Conservation (phyloP, 2,329 filamentous ascomycete species). For the Leptographium galeiforme region DNA sequence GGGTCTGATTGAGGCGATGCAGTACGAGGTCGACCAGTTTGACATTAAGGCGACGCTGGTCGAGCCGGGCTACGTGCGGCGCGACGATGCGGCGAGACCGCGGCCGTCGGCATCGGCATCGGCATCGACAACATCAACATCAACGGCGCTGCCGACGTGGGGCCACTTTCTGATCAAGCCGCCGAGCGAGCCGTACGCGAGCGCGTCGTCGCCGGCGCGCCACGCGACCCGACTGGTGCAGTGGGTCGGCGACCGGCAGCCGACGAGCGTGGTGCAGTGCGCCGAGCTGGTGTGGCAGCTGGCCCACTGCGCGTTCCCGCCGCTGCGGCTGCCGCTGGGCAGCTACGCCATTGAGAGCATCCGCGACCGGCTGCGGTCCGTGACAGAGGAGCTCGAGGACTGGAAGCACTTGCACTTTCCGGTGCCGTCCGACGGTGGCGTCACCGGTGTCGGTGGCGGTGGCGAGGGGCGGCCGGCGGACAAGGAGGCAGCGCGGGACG, state of each 20-base stretch:
- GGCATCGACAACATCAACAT: slow-evolving; percentile 10
- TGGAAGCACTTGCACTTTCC: slow-evolving; percentile 78
- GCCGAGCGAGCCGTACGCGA: slow-evolving; percentile 67
- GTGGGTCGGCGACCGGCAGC: slow-evolving; percentile 87
- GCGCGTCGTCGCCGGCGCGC: slow-evolving; percentile 65
- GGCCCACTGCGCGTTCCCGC: slow-evolving; percentile 88
- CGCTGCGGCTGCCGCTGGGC: slow-evolving; percentile 71
- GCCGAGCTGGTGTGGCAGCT: slow-evolving; percentile 91
- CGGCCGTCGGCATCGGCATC: not conserved
- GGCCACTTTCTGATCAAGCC: slow-evolving; percentile 87
- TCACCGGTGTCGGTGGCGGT: too few species aligned
- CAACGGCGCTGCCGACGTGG: slow-evolving; percentile 55
- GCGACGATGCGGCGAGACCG: slow-evolving; percentile 48
- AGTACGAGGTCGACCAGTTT: slow-evolving; percentile 85
- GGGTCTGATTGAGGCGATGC: slow-evolving; percentile 87
- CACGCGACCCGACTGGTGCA: slow-evolving; percentile 87
- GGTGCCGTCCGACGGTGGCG: slow-evolving; percentile 22
- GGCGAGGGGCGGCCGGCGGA: too few species aligned
- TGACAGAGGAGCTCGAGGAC: slow-evolving; percentile 90
- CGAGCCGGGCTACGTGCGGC: slow-evolving; percentile 74
- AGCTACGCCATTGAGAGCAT: slow-evolving; percentile 96
- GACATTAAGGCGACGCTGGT: slow-evolving; percentile 91
- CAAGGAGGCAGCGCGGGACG: too few species aligned
- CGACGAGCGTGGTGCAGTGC: slow-evolving; percentile 83
- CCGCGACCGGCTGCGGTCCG: slow-evolving; percentile 71